Conservation (phyloP, 129 eudicot species). For the Glebionis coronaria region DNA sequence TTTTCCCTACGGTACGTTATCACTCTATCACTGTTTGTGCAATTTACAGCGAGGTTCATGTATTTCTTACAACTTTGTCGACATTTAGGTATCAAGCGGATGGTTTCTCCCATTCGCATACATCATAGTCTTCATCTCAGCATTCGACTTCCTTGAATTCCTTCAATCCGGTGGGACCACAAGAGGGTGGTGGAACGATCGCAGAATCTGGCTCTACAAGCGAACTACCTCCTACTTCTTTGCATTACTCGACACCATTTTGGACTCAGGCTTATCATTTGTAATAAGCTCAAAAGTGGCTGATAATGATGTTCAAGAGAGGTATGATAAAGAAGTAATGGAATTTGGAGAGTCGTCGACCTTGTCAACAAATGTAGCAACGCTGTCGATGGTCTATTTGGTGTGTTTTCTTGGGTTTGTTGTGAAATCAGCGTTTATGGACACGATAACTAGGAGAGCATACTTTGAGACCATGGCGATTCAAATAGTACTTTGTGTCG, state of each 20-base stretch:
- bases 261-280: conserved; percentile 47
- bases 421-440: conserved; percentile 11
- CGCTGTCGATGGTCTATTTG: conserved; percentile 62
- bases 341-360: conserved; percentile 74
- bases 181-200: conserved; percentile 88
- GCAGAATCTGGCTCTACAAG: conserved; percentile 81
- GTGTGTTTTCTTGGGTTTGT: conserved; percentile 42
- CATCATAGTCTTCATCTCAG: conserved; percentile 31
- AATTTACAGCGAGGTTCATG: background rate
- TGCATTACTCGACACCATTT: conserved; percentile 56
- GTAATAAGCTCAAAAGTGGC: conserved; percentile 55
- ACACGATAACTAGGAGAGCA: background rate
- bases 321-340: conserved; percentile 66
- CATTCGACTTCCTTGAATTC: conserved; percentile 44
- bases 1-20: conserved; percentile 68
- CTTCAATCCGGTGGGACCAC: conserved; percentile 61
- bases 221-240: conserved; percentile 70
- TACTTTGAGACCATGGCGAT: conserved; percentile 35
- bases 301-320: conserved; percentile 41
- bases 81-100: conserved; percentile 51
- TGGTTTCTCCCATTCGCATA: conserved; percentile 74
- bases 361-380: conserved; percentile 42
- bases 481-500: conserved; percentile 56
- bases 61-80: background rate
- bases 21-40: background rate